A percentile compares a stretch with the other conserved stretches of the same genome.
phyloP scores from a whole-genome alignment of 2,329 filamentous ascomycete species.

The Scleromitrula shiraiana region DNA sequence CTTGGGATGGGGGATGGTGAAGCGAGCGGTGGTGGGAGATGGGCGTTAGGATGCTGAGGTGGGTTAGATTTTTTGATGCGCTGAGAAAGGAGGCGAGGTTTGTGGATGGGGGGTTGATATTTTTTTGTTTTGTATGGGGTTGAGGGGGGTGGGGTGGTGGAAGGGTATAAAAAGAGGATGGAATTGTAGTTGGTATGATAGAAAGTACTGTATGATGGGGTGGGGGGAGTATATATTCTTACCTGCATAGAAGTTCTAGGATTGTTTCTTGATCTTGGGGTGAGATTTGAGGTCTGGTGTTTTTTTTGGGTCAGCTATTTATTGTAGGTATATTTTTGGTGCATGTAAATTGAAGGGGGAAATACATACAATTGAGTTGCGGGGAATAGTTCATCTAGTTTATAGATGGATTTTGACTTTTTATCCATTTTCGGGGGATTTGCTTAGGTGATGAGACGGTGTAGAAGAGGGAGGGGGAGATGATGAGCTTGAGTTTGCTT shows the following conservation, averaged over 20 bases:
- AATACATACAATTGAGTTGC: constrained; percentile 46
- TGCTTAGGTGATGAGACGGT: too few relatives aligned
- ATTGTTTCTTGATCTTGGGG: constrained; percentile 54
- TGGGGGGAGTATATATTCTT: constrained; percentile 30
- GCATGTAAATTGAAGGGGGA: neutral
- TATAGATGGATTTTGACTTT: constrained; percentile 46
- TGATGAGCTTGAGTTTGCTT: too few relatives aligned
- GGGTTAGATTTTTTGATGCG: neutral
- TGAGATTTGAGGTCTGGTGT: constrained; percentile 53
- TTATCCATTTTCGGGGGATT: constrained; percentile 37
- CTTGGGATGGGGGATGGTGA: constrained; percentile 50
- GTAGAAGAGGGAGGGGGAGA: too few relatives aligned
- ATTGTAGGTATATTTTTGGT: neutral
- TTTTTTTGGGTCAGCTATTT: constrained; percentile 6
- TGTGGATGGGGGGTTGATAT: too few relatives aligned
- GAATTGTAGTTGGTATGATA: too few relatives aligned
- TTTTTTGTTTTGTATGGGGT: too few relatives aligned
- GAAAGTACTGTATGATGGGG: too few relatives aligned
- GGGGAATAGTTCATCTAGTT: constrained; percentile 59
- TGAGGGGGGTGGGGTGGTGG: too few relatives aligned
- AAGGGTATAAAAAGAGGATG: too few relatives aligned
- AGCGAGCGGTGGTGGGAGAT: constrained; percentile 52
- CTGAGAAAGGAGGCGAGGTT: too few relatives aligned
- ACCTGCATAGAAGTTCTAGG: constrained; percentile 61
- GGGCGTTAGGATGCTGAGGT: constrained; percentile 51